phyloP scores from a whole-genome alignment of 352 stramenopile species.

The Pythium graminicola region DNA sequence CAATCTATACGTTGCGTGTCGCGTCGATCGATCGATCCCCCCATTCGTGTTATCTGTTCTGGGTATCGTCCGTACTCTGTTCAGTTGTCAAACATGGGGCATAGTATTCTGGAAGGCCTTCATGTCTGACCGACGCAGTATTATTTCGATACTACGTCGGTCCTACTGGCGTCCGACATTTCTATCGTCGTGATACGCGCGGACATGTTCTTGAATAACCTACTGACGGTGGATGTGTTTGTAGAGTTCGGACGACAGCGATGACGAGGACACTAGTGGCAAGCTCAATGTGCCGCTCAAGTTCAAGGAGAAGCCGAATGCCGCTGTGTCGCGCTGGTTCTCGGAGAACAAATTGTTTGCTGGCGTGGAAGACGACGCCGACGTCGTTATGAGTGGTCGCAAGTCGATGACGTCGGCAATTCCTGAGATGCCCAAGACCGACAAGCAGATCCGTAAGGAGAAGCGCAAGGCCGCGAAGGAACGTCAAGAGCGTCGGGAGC shows the following conservation, averaged over 20 bases:
- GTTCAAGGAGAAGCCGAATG: slow-evolving; percentile 70
- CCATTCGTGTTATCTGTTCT: slow-evolving; percentile 91
- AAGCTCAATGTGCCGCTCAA: slow-evolving; percentile 69
- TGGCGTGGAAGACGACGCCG: slow-evolving; percentile 47
- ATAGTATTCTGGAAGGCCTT: slow-evolving; percentile 59
- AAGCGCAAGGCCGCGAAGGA: slow-evolving; percentile 95
- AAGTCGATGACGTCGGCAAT: slow-evolving; percentile 22
- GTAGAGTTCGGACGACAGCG: slow-evolving; percentile 75
- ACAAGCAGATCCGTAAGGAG: slow-evolving; percentile 97
- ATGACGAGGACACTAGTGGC: slow-evolving; percentile 29
- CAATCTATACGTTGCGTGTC: slow-evolving; percentile 3
- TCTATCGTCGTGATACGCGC: background rate
- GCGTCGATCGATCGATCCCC: slow-evolving; percentile 21
- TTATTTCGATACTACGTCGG: slow-evolving; percentile 32
- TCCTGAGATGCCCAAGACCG: slow-evolving; percentile 94
- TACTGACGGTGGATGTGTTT: slow-evolving; percentile 9
- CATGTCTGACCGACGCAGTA: slow-evolving; percentile 71
- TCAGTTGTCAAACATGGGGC: slow-evolving; percentile 90
- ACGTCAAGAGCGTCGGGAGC: slow-evolving; percentile 78
- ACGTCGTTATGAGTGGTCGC: slow-evolving; percentile 5
- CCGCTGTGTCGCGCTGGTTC: slow-evolving; percentile 77
- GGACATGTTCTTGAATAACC: background rate
- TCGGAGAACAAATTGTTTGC: slow-evolving; percentile 81
- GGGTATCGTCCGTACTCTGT: slow-evolving; percentile 81
- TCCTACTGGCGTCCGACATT: slow-evolving; percentile 80